Evolutionary conservation across 352 stramenopile genomes (phyloP).

Genomic region (Pythium chondricola): DNA sequence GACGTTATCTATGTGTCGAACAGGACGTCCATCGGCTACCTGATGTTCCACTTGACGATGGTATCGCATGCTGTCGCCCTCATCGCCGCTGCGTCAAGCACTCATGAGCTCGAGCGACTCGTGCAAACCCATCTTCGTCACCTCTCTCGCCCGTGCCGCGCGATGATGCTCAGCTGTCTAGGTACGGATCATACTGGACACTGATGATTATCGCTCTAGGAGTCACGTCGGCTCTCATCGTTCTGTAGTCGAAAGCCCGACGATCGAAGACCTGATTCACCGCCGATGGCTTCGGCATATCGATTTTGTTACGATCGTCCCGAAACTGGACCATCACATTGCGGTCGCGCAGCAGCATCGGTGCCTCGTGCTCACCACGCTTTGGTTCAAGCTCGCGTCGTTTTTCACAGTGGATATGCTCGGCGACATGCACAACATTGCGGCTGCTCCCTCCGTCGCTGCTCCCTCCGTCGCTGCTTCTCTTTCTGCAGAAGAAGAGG

Average conservation of each 20-base stretch:
- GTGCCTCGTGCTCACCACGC: slow-evolving; percentile 17
- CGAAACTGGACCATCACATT: slow-evolving; percentile 22
- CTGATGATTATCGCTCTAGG: too few species aligned
- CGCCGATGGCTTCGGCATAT: slow-evolving; percentile 53
- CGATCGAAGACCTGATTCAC: slow-evolving; percentile 31
- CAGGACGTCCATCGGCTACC: slow-evolving; percentile 46
- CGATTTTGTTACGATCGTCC: slow-evolving; percentile 40
- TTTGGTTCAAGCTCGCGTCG: slow-evolving; percentile 47
- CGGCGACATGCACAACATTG: slow-evolving; percentile 7
- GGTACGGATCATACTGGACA: slow-evolving; percentile 21
- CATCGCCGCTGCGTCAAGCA: background rate
- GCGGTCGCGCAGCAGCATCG: background rate
- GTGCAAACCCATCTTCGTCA: slow-evolving; percentile 49
- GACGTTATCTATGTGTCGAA: background rate
- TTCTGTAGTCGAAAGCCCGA: slow-evolving; percentile 2
- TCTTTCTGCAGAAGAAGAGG: slow-evolving; percentile 11
- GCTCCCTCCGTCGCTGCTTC: slow-evolving; percentile 1
- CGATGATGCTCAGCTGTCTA: slow-evolving; percentile 43
- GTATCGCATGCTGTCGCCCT: slow-evolving; percentile 19
- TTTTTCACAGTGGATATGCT: slow-evolving; percentile 42
- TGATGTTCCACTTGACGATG: slow-evolving; percentile 59
- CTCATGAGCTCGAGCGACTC: slow-evolving; percentile 25
- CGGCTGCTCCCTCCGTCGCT: too few species aligned
- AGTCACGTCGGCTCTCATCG: too few species aligned
- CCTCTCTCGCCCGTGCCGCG: slow-evolving; percentile 31